Conservation (phyloP, 1,284 basidiomycete species). For the Paramarasmius palmivorus region DNA sequence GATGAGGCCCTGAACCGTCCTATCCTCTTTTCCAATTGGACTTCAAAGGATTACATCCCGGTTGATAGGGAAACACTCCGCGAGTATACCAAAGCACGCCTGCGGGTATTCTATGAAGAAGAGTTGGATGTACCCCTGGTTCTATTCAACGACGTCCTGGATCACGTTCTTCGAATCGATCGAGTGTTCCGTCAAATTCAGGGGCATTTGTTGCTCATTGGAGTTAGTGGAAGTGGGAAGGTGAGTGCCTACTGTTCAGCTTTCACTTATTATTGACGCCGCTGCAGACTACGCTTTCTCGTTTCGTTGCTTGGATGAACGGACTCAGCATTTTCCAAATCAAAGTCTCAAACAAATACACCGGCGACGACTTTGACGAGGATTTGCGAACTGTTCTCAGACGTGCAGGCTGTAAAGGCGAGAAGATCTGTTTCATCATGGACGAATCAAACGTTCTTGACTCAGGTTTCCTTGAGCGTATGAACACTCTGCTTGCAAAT, state of each 20-base stretch:
- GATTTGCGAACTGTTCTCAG: conserved; percentile 93
- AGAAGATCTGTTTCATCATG: conserved; percentile 99
- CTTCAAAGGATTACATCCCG: conserved; percentile 94
- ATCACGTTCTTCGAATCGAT: conserved; percentile 96
- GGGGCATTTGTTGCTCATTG: conserved; percentile 94
- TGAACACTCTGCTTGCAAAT: conserved; percentile 99
- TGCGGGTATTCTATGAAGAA: conserved; percentile 96
- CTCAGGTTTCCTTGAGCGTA: conserved; percentile 96
- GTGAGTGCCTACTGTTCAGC: conserved; percentile 46
- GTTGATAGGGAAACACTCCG: conserved; percentile 93
- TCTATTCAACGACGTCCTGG: conserved; percentile 97
- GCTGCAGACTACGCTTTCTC: conserved; percentile 88
- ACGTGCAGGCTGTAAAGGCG: conserved; percentile 95
- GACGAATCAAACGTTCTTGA: conserved; percentile 99
- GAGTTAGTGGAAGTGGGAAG: conserved; percentile 98
- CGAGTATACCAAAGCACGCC: conserved; percentile 95
- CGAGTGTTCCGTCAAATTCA: conserved; percentile 99
- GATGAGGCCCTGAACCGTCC: conserved; percentile 86
- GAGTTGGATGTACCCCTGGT: conserved; percentile 98
- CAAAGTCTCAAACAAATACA: conserved; percentile 98
- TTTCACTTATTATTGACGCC: conserved; percentile 9
- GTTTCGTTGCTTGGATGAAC: conserved; percentile 99
- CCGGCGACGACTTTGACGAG: conserved; percentile 97
- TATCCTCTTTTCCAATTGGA: conserved; percentile 99
- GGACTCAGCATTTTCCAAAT: conserved; percentile 98